These are phyloP conservation scores for Pisolithus albus DNA, from an alignment of 768 basidiomycete genomes.

Conservation along the genomic window DNA sequence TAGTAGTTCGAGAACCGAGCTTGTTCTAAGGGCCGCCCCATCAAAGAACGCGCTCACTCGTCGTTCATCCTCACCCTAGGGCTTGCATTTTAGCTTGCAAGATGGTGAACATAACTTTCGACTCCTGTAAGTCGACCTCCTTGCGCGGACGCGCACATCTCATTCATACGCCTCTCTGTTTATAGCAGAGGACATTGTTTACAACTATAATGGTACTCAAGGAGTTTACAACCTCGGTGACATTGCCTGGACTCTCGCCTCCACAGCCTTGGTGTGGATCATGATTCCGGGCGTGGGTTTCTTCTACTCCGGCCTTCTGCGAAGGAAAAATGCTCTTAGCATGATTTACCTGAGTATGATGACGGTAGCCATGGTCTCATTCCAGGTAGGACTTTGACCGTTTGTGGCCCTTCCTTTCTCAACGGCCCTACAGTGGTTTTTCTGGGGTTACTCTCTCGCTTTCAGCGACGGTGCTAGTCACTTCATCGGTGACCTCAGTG, in stretches of 20 bases:
- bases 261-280: slow-evolving; percentile 76
- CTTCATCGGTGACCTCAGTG: slow-evolving; percentile 86
- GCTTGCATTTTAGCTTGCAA: not conserved
- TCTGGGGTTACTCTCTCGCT: slow-evolving; percentile 93
- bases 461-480: slow-evolving; percentile 69
- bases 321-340: slow-evolving; percentile 89
- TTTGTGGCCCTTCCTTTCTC: not conserved
- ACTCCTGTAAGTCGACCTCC: slow-evolving; percentile 29
- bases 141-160: not conserved
- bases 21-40: slow-evolving; percentile 2
- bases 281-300: slow-evolving; percentile 84
- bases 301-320: slow-evolving; percentile 86
- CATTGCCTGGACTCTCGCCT: slow-evolving; percentile 62
- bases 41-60: not conserved
- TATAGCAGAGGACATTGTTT: slow-evolving; percentile 35
- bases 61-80: not conserved
- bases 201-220: slow-evolving; percentile 14
- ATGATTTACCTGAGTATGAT: slow-evolving; percentile 83
- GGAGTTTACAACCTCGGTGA: slow-evolving; percentile 54
- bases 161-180: not conserved
- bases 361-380: slow-evolving; percentile 70
- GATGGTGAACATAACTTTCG: slow-evolving; percentile 42
- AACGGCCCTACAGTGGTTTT: slow-evolving; percentile 67
- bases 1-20: not conserved
- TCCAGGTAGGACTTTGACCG: slow-evolving; percentile 50